Conservation (phyloP, 805 yeast species). For the Metschnikowia drakensbergensis region DNA sequence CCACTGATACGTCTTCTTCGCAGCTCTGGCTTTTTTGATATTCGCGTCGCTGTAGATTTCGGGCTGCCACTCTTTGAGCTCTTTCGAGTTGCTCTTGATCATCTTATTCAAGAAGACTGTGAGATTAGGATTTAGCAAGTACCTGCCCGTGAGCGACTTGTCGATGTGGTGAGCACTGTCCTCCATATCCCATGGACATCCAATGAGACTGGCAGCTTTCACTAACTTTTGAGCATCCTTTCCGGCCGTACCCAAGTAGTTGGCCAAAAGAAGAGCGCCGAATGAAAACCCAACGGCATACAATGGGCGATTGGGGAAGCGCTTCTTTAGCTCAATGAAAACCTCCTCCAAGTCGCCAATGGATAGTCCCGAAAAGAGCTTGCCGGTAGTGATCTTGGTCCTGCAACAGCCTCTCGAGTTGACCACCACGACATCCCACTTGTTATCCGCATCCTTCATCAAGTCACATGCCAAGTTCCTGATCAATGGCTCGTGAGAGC, state of each 20-base stretch:
- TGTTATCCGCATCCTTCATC: constrained; percentile 15
- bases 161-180: constrained; percentile 46
- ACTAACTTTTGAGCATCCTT: constrained; percentile 28
- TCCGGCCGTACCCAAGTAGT: constrained; percentile 63
- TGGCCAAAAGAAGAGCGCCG: constrained; percentile 69
- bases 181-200: constrained; percentile 75
- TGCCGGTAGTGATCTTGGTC: constrained; percentile 63
- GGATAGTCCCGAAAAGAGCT: constrained; percentile 67
- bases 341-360: constrained; percentile 63
- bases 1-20: constrained; percentile 48
- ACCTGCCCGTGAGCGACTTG: constrained; percentile 31
- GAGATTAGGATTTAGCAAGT: constrained; percentile 33
- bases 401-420: constrained; percentile 77
- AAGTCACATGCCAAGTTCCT: constrained; percentile 51
- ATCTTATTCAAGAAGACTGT: constrained; percentile 30
- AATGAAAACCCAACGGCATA: constrained; percentile 77
- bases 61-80: constrained; percentile 26
- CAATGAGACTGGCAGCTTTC: constrained; percentile 49
- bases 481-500: constrained; percentile 76
- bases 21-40: constrained; percentile 48
- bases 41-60: constrained; percentile 25
- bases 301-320: constrained; percentile 58
- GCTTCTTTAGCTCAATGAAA: constrained; percentile 44
- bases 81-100: constrained; percentile 33
- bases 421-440: constrained; percentile 65